Evolutionary conservation across 129 eudicot genomes (phyloP).

Genomic region (Solidago caesia): DNA sequence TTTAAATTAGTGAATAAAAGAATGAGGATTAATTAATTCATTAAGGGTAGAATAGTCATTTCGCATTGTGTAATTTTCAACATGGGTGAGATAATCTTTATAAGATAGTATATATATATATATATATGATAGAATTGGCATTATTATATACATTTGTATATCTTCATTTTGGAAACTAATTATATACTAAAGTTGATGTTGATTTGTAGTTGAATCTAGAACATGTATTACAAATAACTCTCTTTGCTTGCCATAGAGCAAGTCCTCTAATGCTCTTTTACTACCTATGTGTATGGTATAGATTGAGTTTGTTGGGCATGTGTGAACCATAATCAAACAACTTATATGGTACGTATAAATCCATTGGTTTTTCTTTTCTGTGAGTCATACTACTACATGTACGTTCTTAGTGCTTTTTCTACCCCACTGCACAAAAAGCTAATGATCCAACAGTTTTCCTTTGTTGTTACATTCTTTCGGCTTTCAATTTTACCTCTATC

Average conservation of each 20-base stretch:
- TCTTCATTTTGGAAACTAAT: constrained; percentile 16
- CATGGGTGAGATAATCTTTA: too few species aligned
- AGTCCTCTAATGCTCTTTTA: constrained; percentile 21
- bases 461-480: constrained; percentile 29
- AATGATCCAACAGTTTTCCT: constrained; percentile 23
- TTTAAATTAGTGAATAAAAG: too few species aligned
- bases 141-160: constrained; percentile 8
- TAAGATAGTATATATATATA: too few species aligned
- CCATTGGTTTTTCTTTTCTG: constrained; percentile 23
- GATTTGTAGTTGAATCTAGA: constrained; percentile 49
- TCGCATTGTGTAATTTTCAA: too few species aligned
- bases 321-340: constrained; percentile 37
- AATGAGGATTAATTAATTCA: too few species aligned
- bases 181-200: constrained; percentile 41
- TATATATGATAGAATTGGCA: constrained; percentile 16
- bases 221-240: constrained; percentile 32
- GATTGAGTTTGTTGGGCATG: constrained; percentile 34
- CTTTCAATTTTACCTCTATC: constrained; percentile 3
- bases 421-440: constrained; percentile 44
- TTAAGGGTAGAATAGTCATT: too few species aligned
- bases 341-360: constrained; percentile 26
- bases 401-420: constrained; percentile 50
- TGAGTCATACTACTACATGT: constrained; percentile 28
- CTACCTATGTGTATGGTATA: constrained; percentile 33
- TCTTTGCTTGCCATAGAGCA: constrained; percentile 23